Conservation (phyloP, 805 yeast species). For the Yarrowia sp. region DNA sequence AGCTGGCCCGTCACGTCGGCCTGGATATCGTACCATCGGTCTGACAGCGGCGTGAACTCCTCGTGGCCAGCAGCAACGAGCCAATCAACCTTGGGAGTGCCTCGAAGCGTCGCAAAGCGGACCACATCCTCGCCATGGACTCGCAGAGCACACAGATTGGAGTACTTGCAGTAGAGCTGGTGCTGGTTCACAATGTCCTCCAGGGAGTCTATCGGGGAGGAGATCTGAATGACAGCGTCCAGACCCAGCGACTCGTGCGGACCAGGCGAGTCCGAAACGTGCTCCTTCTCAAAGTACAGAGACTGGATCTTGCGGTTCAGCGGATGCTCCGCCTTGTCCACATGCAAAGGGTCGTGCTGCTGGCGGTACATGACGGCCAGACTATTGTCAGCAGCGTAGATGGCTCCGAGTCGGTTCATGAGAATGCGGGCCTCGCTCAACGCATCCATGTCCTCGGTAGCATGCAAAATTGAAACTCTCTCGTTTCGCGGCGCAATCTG, state of each 20-base stretch:
- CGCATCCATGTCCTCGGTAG: neutral
- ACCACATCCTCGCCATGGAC: conserved; percentile 7
- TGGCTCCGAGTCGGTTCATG: conserved; percentile 26
- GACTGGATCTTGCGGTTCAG: conserved; percentile 17
- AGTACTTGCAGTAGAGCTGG: neutral
- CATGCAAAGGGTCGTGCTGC: conserved; percentile 9
- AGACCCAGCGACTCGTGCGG: conserved; percentile 12
- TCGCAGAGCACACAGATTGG: neutral
- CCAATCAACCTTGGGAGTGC: conserved; percentile 16
- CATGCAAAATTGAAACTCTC: neutral
- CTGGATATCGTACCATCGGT: neutral
- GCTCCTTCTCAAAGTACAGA: conserved; percentile 9
- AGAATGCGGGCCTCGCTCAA: conserved; percentile 9
- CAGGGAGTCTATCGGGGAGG: neutral
- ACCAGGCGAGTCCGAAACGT: neutral
- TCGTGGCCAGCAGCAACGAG: neutral
- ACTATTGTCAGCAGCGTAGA: neutral
- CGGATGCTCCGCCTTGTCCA: neutral
- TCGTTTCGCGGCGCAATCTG: conserved; percentile 18
- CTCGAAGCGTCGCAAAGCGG: neutral
- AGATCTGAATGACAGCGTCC: neutral
- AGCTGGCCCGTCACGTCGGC: neutral
- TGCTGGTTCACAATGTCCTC: conserved; percentile 22
- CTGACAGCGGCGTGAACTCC: neutral
- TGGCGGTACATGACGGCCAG: conserved; percentile 7